Evolutionary conservation across 2,329 filamentous ascomycete genomes (phyloP).

Genomic region (Teratosphaeria viscida): DNA sequence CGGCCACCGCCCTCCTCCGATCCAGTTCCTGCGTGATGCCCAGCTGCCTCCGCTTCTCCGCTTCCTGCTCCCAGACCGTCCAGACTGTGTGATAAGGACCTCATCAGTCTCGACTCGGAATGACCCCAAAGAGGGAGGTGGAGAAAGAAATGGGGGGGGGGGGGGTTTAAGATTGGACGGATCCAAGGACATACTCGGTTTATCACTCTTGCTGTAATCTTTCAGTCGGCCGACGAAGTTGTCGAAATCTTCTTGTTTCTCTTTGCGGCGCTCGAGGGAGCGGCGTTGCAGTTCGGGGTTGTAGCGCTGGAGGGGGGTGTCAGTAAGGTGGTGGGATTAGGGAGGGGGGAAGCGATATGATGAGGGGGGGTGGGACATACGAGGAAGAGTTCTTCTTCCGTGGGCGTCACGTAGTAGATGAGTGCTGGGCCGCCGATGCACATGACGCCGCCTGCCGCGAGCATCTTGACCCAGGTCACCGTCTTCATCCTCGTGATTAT

Average conservation of each 20-base stretch:
- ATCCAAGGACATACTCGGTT: conserved; percentile 56
- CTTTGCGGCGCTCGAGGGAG: conserved; percentile 67
- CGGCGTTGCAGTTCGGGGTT: conserved; percentile 89
- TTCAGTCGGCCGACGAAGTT: conserved; percentile 76
- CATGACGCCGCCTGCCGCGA: conserved; percentile 52
- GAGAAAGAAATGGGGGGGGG: no score
- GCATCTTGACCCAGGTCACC: conserved; percentile 55
- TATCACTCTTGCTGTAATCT: conserved; percentile 81
- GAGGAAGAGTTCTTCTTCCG: conserved; percentile 82
- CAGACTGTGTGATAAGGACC: conserved; percentile 20
- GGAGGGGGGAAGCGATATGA: no score
- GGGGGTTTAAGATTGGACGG: no score
- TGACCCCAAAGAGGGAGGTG: no score
- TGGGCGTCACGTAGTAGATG: conserved; percentile 68
- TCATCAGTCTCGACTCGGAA: neutral
- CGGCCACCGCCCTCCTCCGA: conserved; percentile 18
- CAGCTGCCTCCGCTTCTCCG: conserved; percentile 13
- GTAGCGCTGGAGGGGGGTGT: conserved; percentile 50
- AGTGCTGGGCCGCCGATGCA: conserved; percentile 78
- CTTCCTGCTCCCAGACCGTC: conserved; percentile 26
- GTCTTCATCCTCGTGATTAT: conserved; percentile 32
- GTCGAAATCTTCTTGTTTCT: conserved; percentile 76
- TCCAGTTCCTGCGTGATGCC: conserved; percentile 20
- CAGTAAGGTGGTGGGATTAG: neutral
- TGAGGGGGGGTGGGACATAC: conserved; percentile 22